phyloP scores from a whole-genome alignment of 306 rosid genomes.

The Vigna mungo region DNA sequence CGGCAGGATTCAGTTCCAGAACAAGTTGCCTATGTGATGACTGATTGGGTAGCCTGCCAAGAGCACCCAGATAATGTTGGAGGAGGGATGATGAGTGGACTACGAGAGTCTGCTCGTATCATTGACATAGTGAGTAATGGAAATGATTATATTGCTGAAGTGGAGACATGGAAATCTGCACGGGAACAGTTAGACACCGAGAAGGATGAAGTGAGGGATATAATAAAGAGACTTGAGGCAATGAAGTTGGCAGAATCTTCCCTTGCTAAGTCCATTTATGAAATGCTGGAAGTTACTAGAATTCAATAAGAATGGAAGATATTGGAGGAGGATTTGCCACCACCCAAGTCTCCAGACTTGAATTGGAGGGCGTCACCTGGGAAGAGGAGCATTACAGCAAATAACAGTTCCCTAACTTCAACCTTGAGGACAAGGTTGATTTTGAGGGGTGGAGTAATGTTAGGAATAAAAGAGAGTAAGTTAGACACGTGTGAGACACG shows the following conservation, averaged over 20 bases:
- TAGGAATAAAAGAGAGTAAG: too few species aligned
- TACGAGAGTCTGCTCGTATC: slow-evolving; percentile 95
- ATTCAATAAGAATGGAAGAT: too few species aligned
- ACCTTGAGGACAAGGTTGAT: too few species aligned
- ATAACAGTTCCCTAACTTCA: too few species aligned
- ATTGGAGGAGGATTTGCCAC: too few species aligned
- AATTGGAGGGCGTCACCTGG: too few species aligned
- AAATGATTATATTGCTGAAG: slow-evolving; percentile 89
- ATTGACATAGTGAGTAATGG: slow-evolving; percentile 82
- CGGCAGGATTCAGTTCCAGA: slow-evolving; percentile 89
- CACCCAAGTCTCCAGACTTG: too few species aligned
- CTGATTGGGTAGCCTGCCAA: slow-evolving; percentile 99
- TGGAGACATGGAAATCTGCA: slow-evolving; percentile 84
- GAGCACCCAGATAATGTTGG: slow-evolving; percentile 99
- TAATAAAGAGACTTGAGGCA: slow-evolving; percentile 84
- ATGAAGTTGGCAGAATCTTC: slow-evolving; percentile 1
- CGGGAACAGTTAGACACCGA: slow-evolving; percentile 81
- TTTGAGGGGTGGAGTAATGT: too few species aligned
- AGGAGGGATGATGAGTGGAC: slow-evolving; percentile 99
- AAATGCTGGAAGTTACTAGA: too few species aligned
- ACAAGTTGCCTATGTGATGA: slow-evolving; percentile 89
- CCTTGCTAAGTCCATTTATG: too few species aligned
- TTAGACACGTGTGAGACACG: too few species aligned
- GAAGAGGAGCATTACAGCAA: too few species aligned
- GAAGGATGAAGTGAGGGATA: slow-evolving; percentile 97